Evolutionary conservation across 306 rosid genomes (phyloP).

Genomic region (Cucurbita pepo): DNA sequence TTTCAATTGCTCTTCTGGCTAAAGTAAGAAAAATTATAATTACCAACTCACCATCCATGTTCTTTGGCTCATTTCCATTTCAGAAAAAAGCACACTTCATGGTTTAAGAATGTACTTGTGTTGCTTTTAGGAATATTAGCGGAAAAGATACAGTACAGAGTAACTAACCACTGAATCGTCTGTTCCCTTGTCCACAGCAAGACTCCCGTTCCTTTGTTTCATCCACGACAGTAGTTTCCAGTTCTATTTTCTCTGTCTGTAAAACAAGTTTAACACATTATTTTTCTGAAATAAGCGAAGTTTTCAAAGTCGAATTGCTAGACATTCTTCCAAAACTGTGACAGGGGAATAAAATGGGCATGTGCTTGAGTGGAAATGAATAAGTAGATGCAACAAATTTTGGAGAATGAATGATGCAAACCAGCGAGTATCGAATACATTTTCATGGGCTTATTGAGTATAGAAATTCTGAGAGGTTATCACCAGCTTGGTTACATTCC

Average conservation of each 20-base stretch:
- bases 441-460: neutral
- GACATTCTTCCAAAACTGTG: neutral
- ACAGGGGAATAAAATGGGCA: neutral
- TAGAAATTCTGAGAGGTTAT: neutral
- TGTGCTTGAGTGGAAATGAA: neutral
- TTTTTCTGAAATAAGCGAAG: neutral
- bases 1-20: neutral
- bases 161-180: constrained; percentile 85
- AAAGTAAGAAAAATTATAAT: neutral
- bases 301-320: neutral
- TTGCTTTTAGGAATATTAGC: neutral
- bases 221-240: constrained; percentile 95
- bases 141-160: constrained; percentile 4
- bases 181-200: constrained; percentile 73
- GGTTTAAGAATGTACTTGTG: neutral
- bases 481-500: neutral
- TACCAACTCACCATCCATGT: neutral
- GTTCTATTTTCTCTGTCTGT: constrained; percentile 93
- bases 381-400: neutral
- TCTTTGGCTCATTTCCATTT: neutral
- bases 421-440: neutral
- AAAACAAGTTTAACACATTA: constrained; percentile 8
- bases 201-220: constrained; percentile 98
- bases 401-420: neutral
- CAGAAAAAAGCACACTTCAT: neutral